These are phyloP conservation scores for Chrysopogon serrulatus DNA, from an alignment of 176 grass and related monocot genomes.

Conservation along the genomic window DNA sequence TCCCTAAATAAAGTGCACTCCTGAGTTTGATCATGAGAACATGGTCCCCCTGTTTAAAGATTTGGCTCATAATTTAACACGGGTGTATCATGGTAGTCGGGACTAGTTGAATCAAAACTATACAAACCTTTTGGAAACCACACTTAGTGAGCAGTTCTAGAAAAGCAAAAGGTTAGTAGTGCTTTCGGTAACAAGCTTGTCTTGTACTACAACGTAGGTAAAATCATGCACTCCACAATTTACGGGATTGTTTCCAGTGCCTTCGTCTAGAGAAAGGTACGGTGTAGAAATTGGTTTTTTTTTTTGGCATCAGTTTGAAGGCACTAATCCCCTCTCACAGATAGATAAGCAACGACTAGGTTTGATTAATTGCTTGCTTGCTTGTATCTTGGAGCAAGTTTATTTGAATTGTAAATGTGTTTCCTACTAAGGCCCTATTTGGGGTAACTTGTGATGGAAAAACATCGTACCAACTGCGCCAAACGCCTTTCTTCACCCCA, in stretches of 20 bases:
- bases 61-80: not conserved
- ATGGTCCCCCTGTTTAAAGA: not conserved
- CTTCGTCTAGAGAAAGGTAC: not conserved
- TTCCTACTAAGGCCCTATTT: too few relatives aligned
- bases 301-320: not conserved
- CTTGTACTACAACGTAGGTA: not conserved
- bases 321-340: too few relatives aligned
- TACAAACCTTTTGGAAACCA: not conserved
- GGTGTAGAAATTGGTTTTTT: not conserved
- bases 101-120: constrained; percentile 7
- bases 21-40: not conserved
- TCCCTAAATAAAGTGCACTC: constrained; percentile 16
- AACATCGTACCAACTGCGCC: too few relatives aligned
- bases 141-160: constrained; percentile 9
- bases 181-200: constrained; percentile 15
- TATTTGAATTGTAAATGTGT: too few relatives aligned
- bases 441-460: too few relatives aligned
- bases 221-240: not conserved
- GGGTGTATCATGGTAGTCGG: constrained; percentile 19
- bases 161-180: constrained; percentile 1
- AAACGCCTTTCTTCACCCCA: too few relatives aligned
- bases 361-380: too few relatives aligned
- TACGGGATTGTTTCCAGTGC: not conserved
- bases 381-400: too few relatives aligned
- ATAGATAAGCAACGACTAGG: too few relatives aligned